Percentiles rank a stretch among this genome's conserved stretches.
phyloP scores from a whole-genome alignment of 2,329 filamentous ascomycete genomes.

The Delphinella strobiligena region DNA sequence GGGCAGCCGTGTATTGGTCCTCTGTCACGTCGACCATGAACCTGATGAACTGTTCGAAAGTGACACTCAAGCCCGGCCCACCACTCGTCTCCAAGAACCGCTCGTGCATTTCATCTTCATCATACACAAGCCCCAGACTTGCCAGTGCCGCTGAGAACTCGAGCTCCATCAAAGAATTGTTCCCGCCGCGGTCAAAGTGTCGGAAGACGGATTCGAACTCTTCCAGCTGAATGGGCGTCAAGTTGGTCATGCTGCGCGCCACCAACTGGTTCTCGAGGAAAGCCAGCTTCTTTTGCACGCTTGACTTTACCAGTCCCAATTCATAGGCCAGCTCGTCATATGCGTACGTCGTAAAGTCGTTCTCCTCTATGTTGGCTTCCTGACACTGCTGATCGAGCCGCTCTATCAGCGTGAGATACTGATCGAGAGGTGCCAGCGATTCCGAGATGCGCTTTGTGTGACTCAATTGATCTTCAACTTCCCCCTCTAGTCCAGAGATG shows the following conservation, averaged over 20 bases:
- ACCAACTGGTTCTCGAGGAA: conserved; percentile 99
- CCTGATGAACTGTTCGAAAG: conserved; percentile 96
- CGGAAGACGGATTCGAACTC: conserved; percentile 98
- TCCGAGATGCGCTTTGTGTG: conserved; percentile 78
- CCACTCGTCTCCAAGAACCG: conserved; percentile 82
- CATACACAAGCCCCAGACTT: conserved; percentile 90
- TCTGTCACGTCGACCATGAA: conserved; percentile 99
- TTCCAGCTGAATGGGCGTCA: conserved; percentile 94
- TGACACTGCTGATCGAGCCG: conserved; percentile 77
- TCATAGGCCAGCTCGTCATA: conserved; percentile 95
- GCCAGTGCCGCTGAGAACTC: conserved; percentile 94
- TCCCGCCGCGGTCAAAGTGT: conserved; percentile 89
- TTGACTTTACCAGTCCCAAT: conserved; percentile 77
- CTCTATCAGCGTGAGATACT: conserved; percentile 79
- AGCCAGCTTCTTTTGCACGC: conserved; percentile 87
- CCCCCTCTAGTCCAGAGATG: conserved; percentile 92
- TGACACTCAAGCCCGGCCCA: conserved; percentile 60
- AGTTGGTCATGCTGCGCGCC: conserved; percentile 94
- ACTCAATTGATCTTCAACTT: conserved; percentile 84
- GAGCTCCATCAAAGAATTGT: conserved; percentile 80
- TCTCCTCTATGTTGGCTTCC: conserved; percentile 97
- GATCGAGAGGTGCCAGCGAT: conserved; percentile 78
- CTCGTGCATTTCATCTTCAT: conserved; percentile 95
- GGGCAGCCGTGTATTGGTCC: conserved; percentile 96
- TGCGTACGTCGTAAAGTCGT: conserved; percentile 98